phyloP scores from a whole-genome alignment of 352 stramenopile species.

The Phytophthora sojae region DNA sequence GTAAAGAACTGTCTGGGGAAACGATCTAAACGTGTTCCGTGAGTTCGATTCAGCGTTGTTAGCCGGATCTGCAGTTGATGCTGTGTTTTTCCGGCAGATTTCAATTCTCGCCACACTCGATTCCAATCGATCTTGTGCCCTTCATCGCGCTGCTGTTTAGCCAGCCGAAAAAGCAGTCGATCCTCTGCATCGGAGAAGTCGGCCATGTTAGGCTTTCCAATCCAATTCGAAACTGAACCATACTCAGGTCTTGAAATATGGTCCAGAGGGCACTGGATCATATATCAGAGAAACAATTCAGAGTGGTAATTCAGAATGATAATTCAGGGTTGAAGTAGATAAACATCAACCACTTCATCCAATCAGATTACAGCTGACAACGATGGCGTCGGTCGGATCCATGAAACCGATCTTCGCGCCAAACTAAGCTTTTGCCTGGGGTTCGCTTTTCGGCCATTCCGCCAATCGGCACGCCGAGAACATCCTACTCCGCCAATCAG shows the following conservation, averaged over 20 bases:
- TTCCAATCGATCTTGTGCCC: conserved; percentile 1
- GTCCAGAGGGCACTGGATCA: too few relatives aligned
- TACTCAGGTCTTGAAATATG: too few relatives aligned
- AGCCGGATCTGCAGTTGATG: too few relatives aligned
- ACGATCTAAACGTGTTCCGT: too few relatives aligned
- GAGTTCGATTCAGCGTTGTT: too few relatives aligned
- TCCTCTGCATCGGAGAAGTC: conserved; percentile 13
- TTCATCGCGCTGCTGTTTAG: not conserved
- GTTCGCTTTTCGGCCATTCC: not conserved
- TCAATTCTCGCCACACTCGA: not conserved
- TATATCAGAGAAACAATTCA: too few relatives aligned
- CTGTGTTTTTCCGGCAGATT: not conserved
- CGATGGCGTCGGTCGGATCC: not conserved
- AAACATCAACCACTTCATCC: too few relatives aligned
- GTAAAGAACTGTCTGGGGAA: too few relatives aligned
- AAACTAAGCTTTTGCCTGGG: not conserved
- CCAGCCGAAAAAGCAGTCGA: conserved; percentile 2
- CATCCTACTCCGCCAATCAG: not conserved
- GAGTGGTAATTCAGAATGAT: too few relatives aligned
- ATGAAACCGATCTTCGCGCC: not conserved
- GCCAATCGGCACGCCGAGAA: not conserved
- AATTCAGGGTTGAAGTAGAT: too few relatives aligned
- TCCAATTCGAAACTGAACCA: too few relatives aligned
- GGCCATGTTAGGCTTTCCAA: not conserved
- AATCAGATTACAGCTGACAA: not conserved